phyloP scores from a whole-genome alignment of 208 protist species.

The Crithidia sp. region DNA sequence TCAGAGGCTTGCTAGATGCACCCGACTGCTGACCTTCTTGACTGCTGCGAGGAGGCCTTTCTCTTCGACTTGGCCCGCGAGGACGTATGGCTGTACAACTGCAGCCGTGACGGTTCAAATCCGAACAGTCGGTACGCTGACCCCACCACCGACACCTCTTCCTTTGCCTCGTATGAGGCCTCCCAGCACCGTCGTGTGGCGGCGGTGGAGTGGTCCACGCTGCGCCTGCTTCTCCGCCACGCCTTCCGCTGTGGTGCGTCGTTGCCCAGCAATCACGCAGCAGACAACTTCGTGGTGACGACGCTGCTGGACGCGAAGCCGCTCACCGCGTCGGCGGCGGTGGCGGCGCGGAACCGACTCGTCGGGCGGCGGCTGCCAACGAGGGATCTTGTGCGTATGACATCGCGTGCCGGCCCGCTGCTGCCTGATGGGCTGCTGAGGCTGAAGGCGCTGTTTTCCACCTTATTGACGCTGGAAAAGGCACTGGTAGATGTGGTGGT shows the following conservation, averaged over 20 bases:
- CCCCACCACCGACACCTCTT: neutral
- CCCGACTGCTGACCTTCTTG: neutral
- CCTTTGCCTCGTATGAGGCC: neutral
- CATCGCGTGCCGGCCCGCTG: slow-evolving; percentile 11
- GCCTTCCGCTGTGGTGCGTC: neutral
- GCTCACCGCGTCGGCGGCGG: slow-evolving; percentile 4
- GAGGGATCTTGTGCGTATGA: slow-evolving; percentile 10
- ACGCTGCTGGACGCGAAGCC: slow-evolving; percentile 14
- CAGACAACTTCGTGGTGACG: slow-evolving; percentile 16
- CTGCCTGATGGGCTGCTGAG: neutral
- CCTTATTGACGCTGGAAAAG: neutral
- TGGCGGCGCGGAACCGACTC: slow-evolving; percentile 10
- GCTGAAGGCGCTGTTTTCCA: neutral
- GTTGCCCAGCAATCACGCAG: slow-evolving; percentile 3
- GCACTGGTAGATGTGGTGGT: neutral
- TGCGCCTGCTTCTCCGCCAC: slow-evolving; percentile 19
- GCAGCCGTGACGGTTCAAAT: neutral
- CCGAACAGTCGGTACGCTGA: too few relatives aligned
- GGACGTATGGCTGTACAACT: slow-evolving; percentile 6
- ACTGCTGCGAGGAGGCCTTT: slow-evolving; percentile 26
- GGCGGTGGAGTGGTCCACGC: slow-evolving; percentile 17
- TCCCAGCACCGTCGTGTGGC: slow-evolving; percentile 7
- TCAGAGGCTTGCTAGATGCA: neutral
- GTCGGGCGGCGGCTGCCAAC: slow-evolving; percentile 5
- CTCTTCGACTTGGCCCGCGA: slow-evolving; percentile 13